Evolutionary conservation across 768 basidiomycete species (phyloP).

Genomic region (Auriscalpium microsporum): DNA sequence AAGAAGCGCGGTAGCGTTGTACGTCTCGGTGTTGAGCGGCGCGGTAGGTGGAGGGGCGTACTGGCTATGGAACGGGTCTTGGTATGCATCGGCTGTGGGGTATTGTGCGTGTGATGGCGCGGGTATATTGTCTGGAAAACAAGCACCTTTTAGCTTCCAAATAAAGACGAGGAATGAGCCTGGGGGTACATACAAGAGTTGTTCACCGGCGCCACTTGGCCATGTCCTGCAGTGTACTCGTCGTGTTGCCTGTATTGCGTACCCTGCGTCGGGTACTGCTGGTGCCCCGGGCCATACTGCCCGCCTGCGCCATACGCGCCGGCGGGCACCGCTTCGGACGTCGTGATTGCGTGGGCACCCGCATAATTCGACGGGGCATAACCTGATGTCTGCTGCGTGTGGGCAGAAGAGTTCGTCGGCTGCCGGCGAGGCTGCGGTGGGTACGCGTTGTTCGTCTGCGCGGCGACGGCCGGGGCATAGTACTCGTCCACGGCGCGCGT

Average conservation of each 20-base stretch:
- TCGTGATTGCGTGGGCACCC: slow-evolving; percentile 19
- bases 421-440: slow-evolving; percentile 31
- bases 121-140: slow-evolving; percentile 39
- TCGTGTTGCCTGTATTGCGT: slow-evolving; percentile 9
- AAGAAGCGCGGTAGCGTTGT: slow-evolving; percentile 26
- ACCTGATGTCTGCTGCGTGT: slow-evolving; percentile 31
- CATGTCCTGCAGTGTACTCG: slow-evolving; percentile 15
- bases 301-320: background rate
- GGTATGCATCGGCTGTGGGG: slow-evolving; percentile 18
- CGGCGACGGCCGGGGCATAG: slow-evolving; percentile 31
- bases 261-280: slow-evolving; percentile 23
- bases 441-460: slow-evolving; percentile 32
- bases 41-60: slow-evolving; percentile 15
- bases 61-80: slow-evolving; percentile 37
- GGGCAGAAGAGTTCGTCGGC: slow-evolving; percentile 17
- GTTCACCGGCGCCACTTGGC: slow-evolving; percentile 22
- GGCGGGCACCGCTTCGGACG: background rate
- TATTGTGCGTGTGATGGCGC: slow-evolving; percentile 44
- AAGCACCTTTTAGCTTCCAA: background rate
- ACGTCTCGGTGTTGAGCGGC: slow-evolving; percentile 30
- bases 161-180: background rate
- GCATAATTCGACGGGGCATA: slow-evolving; percentile 33
- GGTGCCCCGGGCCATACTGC: slow-evolving; percentile 20
- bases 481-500: slow-evolving; percentile 72
- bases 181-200: slow-evolving; percentile 12